A percentile compares a stretch with the other conserved stretches of the same genome.
These are phyloP conservation scores for Naganishia antarctica DNA, from an alignment of 768 basidiomycete genomes.

Conservation along the genomic window DNA sequence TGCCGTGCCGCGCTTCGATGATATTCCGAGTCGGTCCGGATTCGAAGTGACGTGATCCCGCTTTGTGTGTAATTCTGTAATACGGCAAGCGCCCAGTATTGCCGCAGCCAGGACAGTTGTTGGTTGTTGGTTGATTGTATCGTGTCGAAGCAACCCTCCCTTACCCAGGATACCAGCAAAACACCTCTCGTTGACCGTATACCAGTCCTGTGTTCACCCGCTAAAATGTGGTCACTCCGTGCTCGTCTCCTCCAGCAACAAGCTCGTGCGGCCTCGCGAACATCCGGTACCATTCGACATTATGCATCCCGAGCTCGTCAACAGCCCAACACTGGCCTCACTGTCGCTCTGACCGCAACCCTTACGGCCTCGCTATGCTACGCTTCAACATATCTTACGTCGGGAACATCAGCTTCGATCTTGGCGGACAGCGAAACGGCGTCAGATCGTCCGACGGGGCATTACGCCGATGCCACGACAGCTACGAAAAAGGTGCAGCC, in stretches of 20 bases:
- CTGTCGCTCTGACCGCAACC: conserved; percentile 24
- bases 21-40: no score
- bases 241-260: background rate
- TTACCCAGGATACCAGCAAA: no score
- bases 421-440: conserved; percentile 17
- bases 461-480: conserved; percentile 28
- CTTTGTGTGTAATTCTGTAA: no score
- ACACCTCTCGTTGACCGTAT: no score
- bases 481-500: conserved; percentile 37
- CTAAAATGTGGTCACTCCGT: conserved; percentile 7
- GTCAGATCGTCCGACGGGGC: conserved; percentile 1
- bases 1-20: no score
- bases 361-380: conserved; percentile 14
- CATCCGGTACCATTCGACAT: background rate
- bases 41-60: no score
- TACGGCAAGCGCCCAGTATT: no score
- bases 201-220: no score
- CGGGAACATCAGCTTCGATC: background rate
- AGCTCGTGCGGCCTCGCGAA: background rate
- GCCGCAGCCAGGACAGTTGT: background rate
- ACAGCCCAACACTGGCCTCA: conserved; percentile 11
- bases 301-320: background rate
- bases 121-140: no score
- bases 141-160: no score
- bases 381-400: conserved; percentile 7